These are phyloP conservation scores for Solioccasus polychromus DNA, from an alignment of 768 basidiomycete species.

Conservation along the genomic window DNA sequence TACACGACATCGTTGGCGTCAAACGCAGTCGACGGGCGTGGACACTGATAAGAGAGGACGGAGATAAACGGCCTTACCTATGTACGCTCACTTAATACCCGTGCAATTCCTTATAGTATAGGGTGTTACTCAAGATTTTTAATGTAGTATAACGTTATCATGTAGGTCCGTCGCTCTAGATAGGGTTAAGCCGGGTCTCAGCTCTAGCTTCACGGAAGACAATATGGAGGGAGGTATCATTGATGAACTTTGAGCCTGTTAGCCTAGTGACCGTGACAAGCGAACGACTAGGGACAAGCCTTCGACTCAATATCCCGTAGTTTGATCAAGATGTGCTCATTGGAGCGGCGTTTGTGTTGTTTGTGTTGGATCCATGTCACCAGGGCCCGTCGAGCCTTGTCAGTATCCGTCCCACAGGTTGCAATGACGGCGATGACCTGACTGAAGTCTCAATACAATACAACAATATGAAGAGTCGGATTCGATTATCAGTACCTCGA, in stretches of 20 bases:
- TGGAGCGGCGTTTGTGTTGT: conserved; percentile 27
- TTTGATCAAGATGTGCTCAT: conserved; percentile 30
- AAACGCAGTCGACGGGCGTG: too few species aligned
- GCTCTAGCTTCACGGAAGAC: conserved; percentile 35
- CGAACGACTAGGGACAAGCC: conserved; percentile 9
- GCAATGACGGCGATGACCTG: conserved; percentile 32
- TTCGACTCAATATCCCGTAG: conserved; percentile 29
- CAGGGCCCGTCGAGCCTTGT: conserved; percentile 24
- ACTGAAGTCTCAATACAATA: conserved; percentile 2
- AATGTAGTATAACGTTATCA: too few species aligned
- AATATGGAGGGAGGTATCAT: conserved; percentile 22
- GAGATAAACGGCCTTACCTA: too few species aligned
- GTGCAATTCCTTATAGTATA: too few species aligned
- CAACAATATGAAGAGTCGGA: background rate
- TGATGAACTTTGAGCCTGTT: conserved; percentile 26
- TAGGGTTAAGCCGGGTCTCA: conserved; percentile 21
- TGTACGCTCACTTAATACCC: too few species aligned
- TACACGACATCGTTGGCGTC: too few species aligned
- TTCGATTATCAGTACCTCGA: conserved; percentile 18
- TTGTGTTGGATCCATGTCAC: conserved; percentile 31
- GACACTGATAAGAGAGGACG: too few species aligned
- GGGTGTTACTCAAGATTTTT: too few species aligned
- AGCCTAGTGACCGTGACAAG: background rate
- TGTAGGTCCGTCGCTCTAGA: conserved; percentile 27
- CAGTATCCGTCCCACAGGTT: conserved; percentile 31